These are phyloP conservation scores for Neurospora sp. DNA, from an alignment of 495 filamentous ascomycete species.

Conservation along the genomic window DNA sequence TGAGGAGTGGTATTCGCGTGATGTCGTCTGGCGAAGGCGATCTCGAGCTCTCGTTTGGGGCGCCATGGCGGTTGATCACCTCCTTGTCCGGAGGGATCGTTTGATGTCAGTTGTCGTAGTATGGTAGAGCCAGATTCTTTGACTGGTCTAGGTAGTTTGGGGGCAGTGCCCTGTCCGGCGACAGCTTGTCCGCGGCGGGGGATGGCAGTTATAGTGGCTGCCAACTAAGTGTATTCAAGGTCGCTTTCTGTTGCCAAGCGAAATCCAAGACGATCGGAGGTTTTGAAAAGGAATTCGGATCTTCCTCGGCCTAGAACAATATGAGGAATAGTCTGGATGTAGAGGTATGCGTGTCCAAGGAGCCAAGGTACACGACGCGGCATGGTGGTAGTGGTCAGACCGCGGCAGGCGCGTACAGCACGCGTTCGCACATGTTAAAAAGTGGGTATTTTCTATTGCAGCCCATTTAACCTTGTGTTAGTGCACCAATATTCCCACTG, in stretches of 20 bases:
- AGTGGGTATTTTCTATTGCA: neutral
- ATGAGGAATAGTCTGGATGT: neutral
- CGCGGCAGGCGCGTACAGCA: neutral
- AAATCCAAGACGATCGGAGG: neutral
- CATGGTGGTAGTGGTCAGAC: neutral
- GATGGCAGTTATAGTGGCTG: neutral
- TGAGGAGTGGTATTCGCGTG: conserved; percentile 28
- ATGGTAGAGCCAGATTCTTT: neutral
- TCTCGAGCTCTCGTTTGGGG: conserved; percentile 19
- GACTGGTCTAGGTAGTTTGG: neutral
- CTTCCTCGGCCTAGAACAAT: neutral
- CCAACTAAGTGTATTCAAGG: neutral
- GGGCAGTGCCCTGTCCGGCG: neutral
- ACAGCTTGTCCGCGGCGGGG: neutral
- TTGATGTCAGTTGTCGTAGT: neutral
- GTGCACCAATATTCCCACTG: neutral
- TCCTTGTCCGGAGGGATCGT: neutral
- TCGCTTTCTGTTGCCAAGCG: neutral
- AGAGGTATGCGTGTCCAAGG: neutral
- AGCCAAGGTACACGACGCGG: neutral
- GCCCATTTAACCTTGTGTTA: neutral
- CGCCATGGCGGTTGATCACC: conserved; percentile 17
- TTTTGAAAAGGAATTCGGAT: neutral
- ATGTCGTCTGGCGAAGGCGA: conserved; percentile 6
- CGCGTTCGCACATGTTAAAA: neutral